Base-by-base conservation (phyloP, 768 basidiomycete genomes). In the Lentinula raphanica region DNA sequence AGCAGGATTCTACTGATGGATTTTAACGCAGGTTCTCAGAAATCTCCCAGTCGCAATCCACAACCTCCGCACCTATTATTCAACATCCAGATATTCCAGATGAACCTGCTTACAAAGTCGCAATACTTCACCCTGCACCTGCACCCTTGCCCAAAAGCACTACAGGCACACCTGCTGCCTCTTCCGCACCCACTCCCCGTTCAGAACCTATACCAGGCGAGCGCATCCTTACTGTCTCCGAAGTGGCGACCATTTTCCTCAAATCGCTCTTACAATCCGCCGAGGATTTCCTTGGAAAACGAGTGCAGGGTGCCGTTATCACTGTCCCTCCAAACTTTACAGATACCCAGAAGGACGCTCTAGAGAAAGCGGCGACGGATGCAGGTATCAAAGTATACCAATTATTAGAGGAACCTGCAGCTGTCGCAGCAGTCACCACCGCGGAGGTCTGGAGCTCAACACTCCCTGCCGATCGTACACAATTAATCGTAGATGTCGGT, bases 331-430 rank as follows among this genome's bases (percentile, higher is more conserved):
- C 86, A 1, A 87, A 80, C 73, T 97, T 95, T 70, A 78, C 83
- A 27, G 76, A 82, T 7, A 69, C 71, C 2, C 92, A 94, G 71
- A 79, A 80, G 60, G 78, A 75, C 4, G 93, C 92, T 0, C 77
- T 98, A 19, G 77, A 80, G 61, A 77, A 80, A 51, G 92, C 93
- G 0, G 90, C 92, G 1, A 75, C 79, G 6, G 86, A 85, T 35
- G 95, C 93, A 2, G 96, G 90, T 19, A 79, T 98, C 35, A 79
- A 80, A 38, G 88, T 98, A 17, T 72, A 95, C 8, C 93, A 97
- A 69, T 79, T 98, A 8, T 72, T 98, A 5, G 92, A 96, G 53
- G 94, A 98, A 63, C 82, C 88, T 0, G 93, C 85, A 28, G 94
- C 94, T 2, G 88, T 85, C 0, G 79, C 83, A 1, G 79, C 81